phyloP scores from a whole-genome alignment of 2,329 filamentous ascomycete genomes.

The Onygenales sp. region DNA sequence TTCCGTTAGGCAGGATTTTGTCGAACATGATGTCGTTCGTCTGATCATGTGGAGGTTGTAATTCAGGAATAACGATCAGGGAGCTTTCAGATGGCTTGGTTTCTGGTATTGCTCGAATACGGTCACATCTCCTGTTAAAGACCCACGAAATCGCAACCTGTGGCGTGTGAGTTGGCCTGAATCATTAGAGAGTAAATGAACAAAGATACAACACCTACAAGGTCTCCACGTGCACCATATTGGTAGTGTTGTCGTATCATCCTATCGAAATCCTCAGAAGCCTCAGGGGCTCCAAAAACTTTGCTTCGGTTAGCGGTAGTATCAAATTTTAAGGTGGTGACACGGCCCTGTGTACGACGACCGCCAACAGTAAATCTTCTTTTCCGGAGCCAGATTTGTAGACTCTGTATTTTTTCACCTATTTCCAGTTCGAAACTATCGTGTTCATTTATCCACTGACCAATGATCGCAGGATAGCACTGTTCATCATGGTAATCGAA shows the following conservation, averaged over 20 bases:
- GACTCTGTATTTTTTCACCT: neutral
- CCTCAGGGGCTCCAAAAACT: neutral
- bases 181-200: neutral
- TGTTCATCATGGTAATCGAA: conserved; percentile 5
- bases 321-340: conserved; percentile 1
- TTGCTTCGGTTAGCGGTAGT: neutral
- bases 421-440: conserved; percentile 1
- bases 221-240: neutral
- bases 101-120: neutral
- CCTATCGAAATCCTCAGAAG: neutral
- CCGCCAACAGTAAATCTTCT: neutral
- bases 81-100: neutral
- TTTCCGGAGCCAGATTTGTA: conserved; percentile 2
- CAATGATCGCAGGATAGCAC: conserved; percentile 1
- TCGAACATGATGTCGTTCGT: conserved; percentile 1
- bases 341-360: neutral
- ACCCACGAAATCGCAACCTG: conserved; percentile 4
- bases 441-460: conserved; percentile 6
- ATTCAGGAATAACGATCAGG: neutral
- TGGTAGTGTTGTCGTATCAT: conserved; percentile 2
- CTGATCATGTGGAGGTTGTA: neutral
- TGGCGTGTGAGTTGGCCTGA: neutral
- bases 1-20: neutral
- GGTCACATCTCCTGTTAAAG: conserved; percentile 3
- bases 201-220: neutral